Evolutionary conservation across 495 filamentous ascomycete genomes (phyloP), one percentile per base, ranked within the genome.

Genomic region (Aspergillus saccharolyticus): DNA sequence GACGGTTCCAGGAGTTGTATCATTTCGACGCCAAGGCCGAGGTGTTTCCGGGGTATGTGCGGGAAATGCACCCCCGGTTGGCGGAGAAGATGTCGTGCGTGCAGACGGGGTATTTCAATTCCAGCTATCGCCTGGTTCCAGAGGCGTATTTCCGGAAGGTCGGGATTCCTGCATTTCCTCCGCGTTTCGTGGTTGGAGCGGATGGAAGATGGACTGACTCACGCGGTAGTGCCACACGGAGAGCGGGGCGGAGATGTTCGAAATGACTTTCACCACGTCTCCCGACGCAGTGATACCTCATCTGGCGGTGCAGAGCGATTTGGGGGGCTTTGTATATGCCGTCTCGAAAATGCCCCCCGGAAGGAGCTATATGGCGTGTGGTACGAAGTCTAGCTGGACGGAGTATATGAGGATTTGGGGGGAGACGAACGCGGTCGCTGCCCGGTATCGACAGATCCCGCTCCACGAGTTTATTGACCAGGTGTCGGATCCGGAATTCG

Each of bases 81-180:
- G 53, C 53, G 21, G 7, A 16, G 50, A 80, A 79, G 64, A 78
- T 70, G 45, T 74, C 71, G 9, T 77, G 68, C 64, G 69, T 79
- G 21, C 73, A 78, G 18, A 78, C 75, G 43, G 76, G 76, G 18
- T 76, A 60, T 59, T 78, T 77, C 50, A 75, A 63, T 42, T 70
- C 67, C 12, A 75, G 73, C 33, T 63, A 73, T 48, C 57, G 60
- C 20, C 66, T 77, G n/a, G 55, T 74, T 44, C 73, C 73, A 1
- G 53, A 59, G 12, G 63, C 66, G 0, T 79, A 79, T 52, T 72
- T 79, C 24, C 4, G 17, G 4, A 55, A 46, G 39, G 58, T 47
- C 25, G n/a, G n/a, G n/a, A n/a, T n/a, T n/a, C n/a, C n/a, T n/a
- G n/a, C n/a, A n/a, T n/a, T n/a, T n/a, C n/a, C n/a, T n/a, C n/a